Evolutionary conservation across 805 yeast species (phyloP), one percentile per base, ranked within the genome.

Genomic region (Citeromyces nyonsensis): DNA sequence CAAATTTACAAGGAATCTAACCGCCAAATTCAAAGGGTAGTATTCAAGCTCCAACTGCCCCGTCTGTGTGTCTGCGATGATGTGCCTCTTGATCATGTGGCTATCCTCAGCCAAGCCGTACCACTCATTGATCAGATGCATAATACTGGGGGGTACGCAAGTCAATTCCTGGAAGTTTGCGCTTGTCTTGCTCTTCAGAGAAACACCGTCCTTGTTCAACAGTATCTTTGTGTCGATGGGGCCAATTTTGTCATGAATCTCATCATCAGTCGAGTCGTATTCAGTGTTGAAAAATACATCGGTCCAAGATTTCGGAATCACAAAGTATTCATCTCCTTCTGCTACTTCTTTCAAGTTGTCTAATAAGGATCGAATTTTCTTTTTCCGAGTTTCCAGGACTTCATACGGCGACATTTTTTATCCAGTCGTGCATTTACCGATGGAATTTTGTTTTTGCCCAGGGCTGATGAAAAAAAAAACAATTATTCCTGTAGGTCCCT

Each of bases 281-380:
- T 52, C 45, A 5, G 47, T 39, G 27, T 54, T 48, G 18, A 66
- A 44, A 35, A 71, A 66, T 4, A 38, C 40, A 26, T 54, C 48
- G 14, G 61, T 49, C 63, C 70, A 73, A 1, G 41, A 48, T 10
- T 53, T 48, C 2, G 79, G 69, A 8, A 73, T 56, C 15, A 69
- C 54, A 41, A 53, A 69, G 43, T 66, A 62, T 24, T 38, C 47
- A 31, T 62, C 69, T 5, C 77, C 79, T 36, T 68, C 72, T 20
- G 51, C 40, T 3, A 41, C 27, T 9, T 38, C 14, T 13, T 7
- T 30, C 33, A 7, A 18, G 22, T 18, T 18, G 6, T 18, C 22
- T 18, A 18, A 7, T 7, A 18, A 18, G 22, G 22, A 5, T 18
- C 7, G 22, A 18, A 18, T 18, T 7, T 18, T 7, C 5, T 18